These are phyloP conservation scores for Nelumbo lutea DNA, from an alignment of 164 flowering plant genomes.

Conservation along the genomic window DNA sequence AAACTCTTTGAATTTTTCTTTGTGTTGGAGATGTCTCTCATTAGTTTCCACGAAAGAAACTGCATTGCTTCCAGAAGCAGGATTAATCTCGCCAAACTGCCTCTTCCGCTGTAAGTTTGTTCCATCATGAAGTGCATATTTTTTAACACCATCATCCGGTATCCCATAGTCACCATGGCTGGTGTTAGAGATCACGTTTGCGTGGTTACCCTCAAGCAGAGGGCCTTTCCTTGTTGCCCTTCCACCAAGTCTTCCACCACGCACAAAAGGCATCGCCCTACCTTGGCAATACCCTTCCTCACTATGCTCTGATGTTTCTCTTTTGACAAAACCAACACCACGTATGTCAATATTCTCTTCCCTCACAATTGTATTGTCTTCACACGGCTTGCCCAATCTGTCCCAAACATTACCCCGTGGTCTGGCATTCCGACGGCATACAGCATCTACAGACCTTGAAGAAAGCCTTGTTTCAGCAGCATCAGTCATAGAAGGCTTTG, in stretches of 20 bases:
- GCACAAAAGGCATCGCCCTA: conserved; percentile 6
- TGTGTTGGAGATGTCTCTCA: conserved; percentile 9
- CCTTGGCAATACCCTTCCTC: conserved; percentile 7
- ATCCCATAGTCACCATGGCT: conserved; percentile 5
- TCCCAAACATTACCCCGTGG: conserved; percentile 44
- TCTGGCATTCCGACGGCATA: conserved; percentile 10
- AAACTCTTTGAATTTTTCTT: conserved; percentile 10
- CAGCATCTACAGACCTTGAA: conserved; percentile 8
- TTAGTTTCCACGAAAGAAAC: conserved; percentile 5
- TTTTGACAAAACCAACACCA: conserved; percentile 3
- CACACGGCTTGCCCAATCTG: conserved; percentile 35
- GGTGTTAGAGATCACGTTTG: conserved; percentile 3
- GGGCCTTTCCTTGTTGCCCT: conserved; percentile 11
- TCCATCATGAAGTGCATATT: conserved; percentile 6
- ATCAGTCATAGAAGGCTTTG: conserved; percentile 4
- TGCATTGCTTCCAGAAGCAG: conserved; percentile 7
- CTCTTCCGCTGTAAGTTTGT: conserved; percentile 21
- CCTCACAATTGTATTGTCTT: conserved; percentile 6
- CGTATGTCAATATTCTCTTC: neutral
- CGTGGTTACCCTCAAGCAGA: neutral
- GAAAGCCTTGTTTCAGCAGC: conserved; percentile 8
- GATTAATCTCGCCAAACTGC: conserved; percentile 21
- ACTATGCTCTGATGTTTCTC: conserved; percentile 7
- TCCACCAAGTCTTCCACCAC: conserved; percentile 5
- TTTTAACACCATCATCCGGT: conserved; percentile 6